phyloP scores from a whole-genome alignment of 2,329 filamentous ascomycete species.

The Colletotrichum australisinense region DNA sequence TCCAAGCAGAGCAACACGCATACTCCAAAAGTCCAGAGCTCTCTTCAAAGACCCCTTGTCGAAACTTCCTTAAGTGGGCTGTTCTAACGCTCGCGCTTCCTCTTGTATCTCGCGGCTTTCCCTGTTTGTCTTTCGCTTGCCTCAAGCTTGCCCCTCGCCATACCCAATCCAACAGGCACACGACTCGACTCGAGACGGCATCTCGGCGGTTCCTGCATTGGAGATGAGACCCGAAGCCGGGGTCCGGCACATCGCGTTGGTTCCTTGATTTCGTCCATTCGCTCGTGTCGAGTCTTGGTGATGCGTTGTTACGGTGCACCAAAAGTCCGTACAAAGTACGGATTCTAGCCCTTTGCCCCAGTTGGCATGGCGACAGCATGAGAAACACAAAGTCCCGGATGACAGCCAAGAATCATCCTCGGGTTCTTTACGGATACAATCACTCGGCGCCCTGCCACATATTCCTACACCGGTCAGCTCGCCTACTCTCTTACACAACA shows the following conservation, averaged over 20 bases:
- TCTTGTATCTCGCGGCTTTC: neutral
- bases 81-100: neutral
- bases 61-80: neutral
- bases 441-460: conserved; percentile 15
- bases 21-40: neutral
- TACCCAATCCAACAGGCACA: conserved; percentile 26
- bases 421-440: neutral
- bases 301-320: conserved; percentile 27
- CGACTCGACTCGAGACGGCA: conserved; percentile 17
- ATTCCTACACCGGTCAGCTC: neutral
- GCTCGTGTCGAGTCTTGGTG: conserved; percentile 27
- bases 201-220: conserved; percentile 32
- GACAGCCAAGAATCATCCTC: conserved; percentile 14
- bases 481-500: neutral
- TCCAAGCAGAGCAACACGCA: neutral
- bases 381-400: conserved; percentile 5
- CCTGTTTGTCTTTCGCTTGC: conserved; percentile 13
- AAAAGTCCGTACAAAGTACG: neutral
- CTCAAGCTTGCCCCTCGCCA: conserved; percentile 11
- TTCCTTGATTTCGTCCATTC: conserved; percentile 30
- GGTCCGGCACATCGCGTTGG: conserved; percentile 5
- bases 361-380: conserved; percentile 34
- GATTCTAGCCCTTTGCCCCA: conserved; percentile 17
- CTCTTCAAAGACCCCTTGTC: neutral
- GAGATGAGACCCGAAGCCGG: conserved; percentile 29